Conservation (phyloP, 106 monocot genomes). For the Dendrobium huoshanense region DNA sequence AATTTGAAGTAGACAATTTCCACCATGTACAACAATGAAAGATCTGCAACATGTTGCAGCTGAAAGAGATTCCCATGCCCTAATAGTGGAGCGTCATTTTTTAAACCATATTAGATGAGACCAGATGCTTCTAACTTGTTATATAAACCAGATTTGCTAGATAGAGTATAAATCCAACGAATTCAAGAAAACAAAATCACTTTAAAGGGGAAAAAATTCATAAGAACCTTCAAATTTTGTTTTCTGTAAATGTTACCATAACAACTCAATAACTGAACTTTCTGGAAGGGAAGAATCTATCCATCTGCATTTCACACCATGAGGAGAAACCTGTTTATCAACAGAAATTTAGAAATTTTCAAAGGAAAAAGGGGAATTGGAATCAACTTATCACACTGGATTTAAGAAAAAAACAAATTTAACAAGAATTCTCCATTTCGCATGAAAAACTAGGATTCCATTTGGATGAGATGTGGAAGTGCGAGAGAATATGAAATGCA, state of each 20-base stretch:
- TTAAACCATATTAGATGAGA: neutral
- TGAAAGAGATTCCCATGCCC: conserved; percentile 85
- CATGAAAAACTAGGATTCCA: neutral
- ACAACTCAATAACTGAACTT: conserved; percentile 43
- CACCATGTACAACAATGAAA: conserved; percentile 56
- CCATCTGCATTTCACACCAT: conserved; percentile 52
- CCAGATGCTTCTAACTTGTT: neutral
- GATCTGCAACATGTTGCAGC: conserved; percentile 77
- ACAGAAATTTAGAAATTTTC: neutral
- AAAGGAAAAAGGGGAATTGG: neutral
- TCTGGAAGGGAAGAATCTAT: conserved; percentile 43
- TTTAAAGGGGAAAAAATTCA: neutral
- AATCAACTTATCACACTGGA: neutral
- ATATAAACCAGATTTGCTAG: neutral
- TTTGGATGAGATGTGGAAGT: neutral
- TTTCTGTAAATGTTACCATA: conserved; percentile 44
- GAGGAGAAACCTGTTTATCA: conserved; percentile 45
- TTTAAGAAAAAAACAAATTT: neutral
- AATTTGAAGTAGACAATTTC: conserved; percentile 73
- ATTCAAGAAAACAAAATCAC: neutral
- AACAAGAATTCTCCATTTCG: neutral
- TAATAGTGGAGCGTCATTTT: conserved; percentile 6
- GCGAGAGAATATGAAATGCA: neutral
- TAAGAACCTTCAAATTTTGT: neutral
- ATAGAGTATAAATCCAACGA: neutral